These are phyloP conservation scores for Phytophthora lateralis DNA, from an alignment of 352 stramenopile genomes.

Conservation along the genomic window DNA sequence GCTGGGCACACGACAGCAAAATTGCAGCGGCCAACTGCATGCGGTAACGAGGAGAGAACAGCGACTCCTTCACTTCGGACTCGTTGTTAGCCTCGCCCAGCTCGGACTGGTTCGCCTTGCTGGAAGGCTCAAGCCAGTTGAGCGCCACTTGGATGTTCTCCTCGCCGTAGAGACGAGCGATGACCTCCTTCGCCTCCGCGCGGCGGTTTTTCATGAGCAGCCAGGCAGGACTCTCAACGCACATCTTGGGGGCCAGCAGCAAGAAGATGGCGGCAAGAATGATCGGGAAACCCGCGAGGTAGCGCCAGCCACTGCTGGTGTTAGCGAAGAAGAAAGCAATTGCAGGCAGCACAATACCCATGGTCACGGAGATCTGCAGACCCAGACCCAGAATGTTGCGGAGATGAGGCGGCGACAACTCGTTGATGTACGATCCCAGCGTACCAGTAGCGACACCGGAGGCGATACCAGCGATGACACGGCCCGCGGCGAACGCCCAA, in stretches of 20 bases:
- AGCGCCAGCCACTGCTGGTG: conserved; percentile 50
- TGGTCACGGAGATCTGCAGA: conserved; percentile 52
- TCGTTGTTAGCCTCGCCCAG: conserved; percentile 33
- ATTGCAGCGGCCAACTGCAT: conserved; percentile 53
- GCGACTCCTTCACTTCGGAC: conserved; percentile 18
- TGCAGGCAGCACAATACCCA: conserved; percentile 50
- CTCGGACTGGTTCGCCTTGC: conserved; percentile 19
- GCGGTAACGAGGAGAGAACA: conserved; percentile 45
- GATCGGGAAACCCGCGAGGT: conserved; percentile 39
- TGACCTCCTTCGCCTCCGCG: conserved; percentile 30
- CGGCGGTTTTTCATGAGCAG: conserved; percentile 30
- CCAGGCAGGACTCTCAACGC: conserved; percentile 45
- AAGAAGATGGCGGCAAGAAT: conserved; percentile 51
- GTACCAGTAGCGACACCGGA: conserved; percentile 35
- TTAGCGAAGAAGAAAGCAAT: conserved; percentile 66
- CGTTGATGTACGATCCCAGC: conserved; percentile 51
- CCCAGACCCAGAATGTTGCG: conserved; percentile 29
- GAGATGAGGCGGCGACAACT: conserved; percentile 34
- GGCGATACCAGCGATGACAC: conserved; percentile 24
- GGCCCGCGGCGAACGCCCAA: conserved; percentile 37
- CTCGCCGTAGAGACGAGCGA: conserved; percentile 37
- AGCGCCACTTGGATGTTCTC: conserved; percentile 38
- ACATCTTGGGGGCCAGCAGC: conserved; percentile 41
- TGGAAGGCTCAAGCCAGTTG: conserved; percentile 31
- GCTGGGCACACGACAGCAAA: conserved; percentile 42